Percentiles rank a stretch among this genome's conserved stretches.
phyloP scores from a whole-genome alignment of 176 grass and related monocot species.

The Coix lacrymajobi region DNA sequence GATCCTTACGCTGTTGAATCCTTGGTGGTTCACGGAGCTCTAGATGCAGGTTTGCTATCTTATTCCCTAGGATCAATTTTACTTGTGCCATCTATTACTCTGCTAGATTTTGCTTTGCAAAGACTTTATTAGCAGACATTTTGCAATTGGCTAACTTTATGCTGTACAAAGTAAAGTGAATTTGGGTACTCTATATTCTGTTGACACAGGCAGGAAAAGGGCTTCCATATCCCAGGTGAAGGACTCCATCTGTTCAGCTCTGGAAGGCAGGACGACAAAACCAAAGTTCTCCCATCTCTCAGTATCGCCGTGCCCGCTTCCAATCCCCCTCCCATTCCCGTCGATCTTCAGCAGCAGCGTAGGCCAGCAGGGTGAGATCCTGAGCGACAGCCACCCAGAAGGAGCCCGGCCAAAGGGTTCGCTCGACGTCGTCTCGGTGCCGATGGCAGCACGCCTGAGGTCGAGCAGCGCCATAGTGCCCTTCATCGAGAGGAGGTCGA shows the following conservation, averaged over 20 bases:
- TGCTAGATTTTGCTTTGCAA: not conserved
- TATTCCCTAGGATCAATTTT: slow-evolving; percentile 4
- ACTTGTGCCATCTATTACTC: not conserved
- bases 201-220: slow-evolving; percentile 40
- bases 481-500: slow-evolving; percentile 58
- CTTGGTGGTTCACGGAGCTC: slow-evolving; percentile 61
- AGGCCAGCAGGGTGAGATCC: slow-evolving; percentile 58
- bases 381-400: slow-evolving; percentile 14
- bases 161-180: slow-evolving; percentile 1
- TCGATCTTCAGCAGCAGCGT: slow-evolving; percentile 54
- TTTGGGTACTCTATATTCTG: not conserved
- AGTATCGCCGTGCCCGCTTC: slow-evolving; percentile 53
- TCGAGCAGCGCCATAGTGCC: slow-evolving; percentile 63
- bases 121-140: not conserved
- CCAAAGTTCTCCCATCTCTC: slow-evolving; percentile 73
- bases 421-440: slow-evolving; percentile 60
- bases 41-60: slow-evolving; percentile 58
- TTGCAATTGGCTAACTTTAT: not conserved
- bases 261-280: slow-evolving; percentile 27
- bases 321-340: slow-evolving; percentile 84
- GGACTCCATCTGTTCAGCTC: slow-evolving; percentile 22
- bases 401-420: slow-evolving; percentile 42
- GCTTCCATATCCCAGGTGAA: slow-evolving; percentile 73
- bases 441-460: slow-evolving; percentile 57
- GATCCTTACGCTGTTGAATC: slow-evolving; percentile 74